Percentiles rank a stretch among this genome's conserved stretches.
Evolutionary conservation across 2,329 filamentous ascomycete species (phyloP).

Genomic region (Chaetomium sp.): DNA sequence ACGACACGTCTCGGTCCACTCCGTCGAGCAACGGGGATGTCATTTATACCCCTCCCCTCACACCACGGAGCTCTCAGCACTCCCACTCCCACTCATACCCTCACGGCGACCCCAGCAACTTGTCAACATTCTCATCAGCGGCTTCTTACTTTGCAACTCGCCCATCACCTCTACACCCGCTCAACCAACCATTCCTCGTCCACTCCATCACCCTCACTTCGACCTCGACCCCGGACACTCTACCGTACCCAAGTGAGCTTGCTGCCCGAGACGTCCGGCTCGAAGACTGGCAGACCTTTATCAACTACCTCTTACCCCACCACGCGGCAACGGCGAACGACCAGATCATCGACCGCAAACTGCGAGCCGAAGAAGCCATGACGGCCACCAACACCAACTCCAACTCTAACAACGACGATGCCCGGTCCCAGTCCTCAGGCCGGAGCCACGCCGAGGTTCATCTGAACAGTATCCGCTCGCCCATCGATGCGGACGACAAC

Average conservation of each 20-base stretch:
- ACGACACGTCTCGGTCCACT: conserved; percentile 29
- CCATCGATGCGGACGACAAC: conserved; percentile 19
- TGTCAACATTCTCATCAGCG: conserved; percentile 28
- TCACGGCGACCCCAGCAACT: conserved; percentile 25
- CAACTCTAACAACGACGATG: conserved; percentile 15
- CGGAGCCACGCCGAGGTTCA: conserved; percentile 37
- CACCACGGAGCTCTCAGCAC: conserved; percentile 34
- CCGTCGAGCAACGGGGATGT: conserved; percentile 38
- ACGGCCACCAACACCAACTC: conserved; percentile 2
- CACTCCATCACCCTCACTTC: conserved; percentile 32
- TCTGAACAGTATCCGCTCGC: conserved; percentile 31
- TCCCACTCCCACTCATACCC: conserved; percentile 26
- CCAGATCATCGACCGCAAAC: conserved; percentile 43
- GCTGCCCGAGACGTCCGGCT: conserved; percentile 38
- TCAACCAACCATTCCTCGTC: conserved; percentile 7
- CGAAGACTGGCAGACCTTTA: conserved; percentile 54
- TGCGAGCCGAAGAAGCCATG: conserved; percentile 34
- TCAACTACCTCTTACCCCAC: conserved; percentile 49
- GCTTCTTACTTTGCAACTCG: conserved; percentile 44
- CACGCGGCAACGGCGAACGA: conserved; percentile 40
- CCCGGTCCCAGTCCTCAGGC: conserved; percentile 22
- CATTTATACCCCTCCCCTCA: conserved; percentile 47
- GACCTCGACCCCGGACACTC: conserved; percentile 35
- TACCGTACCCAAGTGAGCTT: conserved; percentile 38
- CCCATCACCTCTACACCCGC: conserved; percentile 25